Base-by-base conservation (phyloP, 2,329 filamentous ascomycete species). In the Colletotrichum tofieldiae region DNA sequence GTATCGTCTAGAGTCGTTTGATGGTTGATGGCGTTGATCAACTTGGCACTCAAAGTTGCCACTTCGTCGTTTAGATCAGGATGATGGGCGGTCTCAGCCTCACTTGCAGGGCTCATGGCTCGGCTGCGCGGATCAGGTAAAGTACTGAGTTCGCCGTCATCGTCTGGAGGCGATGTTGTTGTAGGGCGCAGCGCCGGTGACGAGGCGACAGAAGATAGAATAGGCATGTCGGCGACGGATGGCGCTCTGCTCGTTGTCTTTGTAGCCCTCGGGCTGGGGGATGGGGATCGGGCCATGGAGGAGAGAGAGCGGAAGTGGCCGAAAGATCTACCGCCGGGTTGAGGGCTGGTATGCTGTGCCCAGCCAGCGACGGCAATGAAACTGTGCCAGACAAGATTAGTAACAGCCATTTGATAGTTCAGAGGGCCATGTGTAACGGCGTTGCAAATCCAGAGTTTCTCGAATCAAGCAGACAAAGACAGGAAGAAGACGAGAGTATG, bases 11-110 rank as follows among this genome's bases (percentile, higher is more conserved):
- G 88, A 29, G 90, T 92, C 9, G 95, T 98, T 82, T 98, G 95
- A 81, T 97, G 93, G 80, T 99, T 99, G 83, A 99, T 98, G 55
- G 96, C 96, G 79, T 96, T 96, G 77, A 99, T 96, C 74, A 99
- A 91, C 82, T 99, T 99, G 60, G 95, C 96, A 83, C 95, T 98
- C 41, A 99, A 86, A 8, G 94, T 91, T 9, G 96, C 94, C 37
- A 99, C 94, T 82, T 98, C 96, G 70, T 89, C 85, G 75, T 87
- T 87, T 29, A 91, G 83, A 68, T 90, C 89, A 6, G 88, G 87
- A 73, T 90, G 88, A 55, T 85, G 86, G 8, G 65, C 71, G 71
- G 79, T 73, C 47, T 78, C 75, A 56, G 79, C 76, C 43, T 83
- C 82, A 60, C 79, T 80, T 8, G 83, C 81, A 11, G 87, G 84